Evolutionary conservation across 1,284 basidiomycete species (phyloP).

Genomic region (Singerocomus rubriflavus): DNA sequence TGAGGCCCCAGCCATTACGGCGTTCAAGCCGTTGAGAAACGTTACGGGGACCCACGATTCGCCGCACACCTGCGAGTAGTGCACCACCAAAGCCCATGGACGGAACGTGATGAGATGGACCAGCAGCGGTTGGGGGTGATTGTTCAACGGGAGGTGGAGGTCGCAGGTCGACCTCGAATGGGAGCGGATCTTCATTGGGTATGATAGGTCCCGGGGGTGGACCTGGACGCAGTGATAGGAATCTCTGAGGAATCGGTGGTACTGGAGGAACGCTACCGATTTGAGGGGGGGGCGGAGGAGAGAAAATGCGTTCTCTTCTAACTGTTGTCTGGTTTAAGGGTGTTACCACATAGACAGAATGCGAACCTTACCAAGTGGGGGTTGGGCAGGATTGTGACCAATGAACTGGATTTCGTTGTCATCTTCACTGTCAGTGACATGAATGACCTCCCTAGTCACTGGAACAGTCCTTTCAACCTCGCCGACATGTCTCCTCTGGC

Average conservation of each 20-base stretch:
- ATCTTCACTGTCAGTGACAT: conserved; percentile 45
- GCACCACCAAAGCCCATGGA: conserved; percentile 68
- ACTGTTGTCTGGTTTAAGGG: conserved; percentile 6
- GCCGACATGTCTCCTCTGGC: conserved; percentile 28
- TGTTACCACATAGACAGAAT: neutral
- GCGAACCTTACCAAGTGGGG: conserved; percentile 21
- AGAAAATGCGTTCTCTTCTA: conserved; percentile 34
- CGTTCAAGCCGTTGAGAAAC: conserved; percentile 13
- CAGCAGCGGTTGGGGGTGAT: conserved; percentile 33
- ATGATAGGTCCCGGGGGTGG: conserved; percentile 36
- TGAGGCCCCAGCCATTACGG: conserved; percentile 26
- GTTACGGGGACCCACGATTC: conserved; percentile 26
- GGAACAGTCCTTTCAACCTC: conserved; percentile 18
- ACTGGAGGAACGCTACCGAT: conserved; percentile 38
- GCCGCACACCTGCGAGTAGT: conserved; percentile 45
- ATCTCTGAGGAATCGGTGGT: conserved; percentile 36
- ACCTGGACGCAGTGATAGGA: conserved; percentile 23
- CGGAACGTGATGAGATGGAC: conserved; percentile 54
- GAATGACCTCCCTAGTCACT: conserved; percentile 27
- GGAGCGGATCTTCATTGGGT: conserved; percentile 41
- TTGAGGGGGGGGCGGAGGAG: conserved; percentile 43
- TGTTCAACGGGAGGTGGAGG: conserved; percentile 18
- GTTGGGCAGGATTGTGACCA: conserved; percentile 23
- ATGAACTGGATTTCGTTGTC: conserved; percentile 31
- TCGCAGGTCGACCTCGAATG: conserved; percentile 40